These are phyloP conservation scores for Cyberlindnera sargentensis DNA, from an alignment of 805 yeast genomes.

Conservation along the genomic window DNA sequence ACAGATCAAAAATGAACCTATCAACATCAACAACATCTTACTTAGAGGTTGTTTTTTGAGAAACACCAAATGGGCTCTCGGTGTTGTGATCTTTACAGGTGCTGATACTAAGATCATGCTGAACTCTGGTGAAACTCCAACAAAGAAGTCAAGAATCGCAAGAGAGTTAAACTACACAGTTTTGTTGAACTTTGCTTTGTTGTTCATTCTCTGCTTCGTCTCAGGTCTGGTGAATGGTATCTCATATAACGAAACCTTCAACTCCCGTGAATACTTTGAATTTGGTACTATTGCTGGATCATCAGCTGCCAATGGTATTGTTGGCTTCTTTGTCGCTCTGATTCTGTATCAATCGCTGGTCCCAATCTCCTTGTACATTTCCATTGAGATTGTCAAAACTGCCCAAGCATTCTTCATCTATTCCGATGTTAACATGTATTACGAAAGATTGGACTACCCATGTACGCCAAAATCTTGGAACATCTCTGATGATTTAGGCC, in stretches of 20 bases:
- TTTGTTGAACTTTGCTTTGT: slow-evolving; percentile 52
- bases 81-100: slow-evolving; percentile 72
- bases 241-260: slow-evolving; percentile 38
- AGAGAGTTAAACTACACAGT: slow-evolving; percentile 68
- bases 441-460: slow-evolving; percentile 63
- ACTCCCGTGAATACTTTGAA: slow-evolving; percentile 60
- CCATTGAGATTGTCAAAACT: slow-evolving; percentile 76
- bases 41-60: slow-evolving; percentile 73
- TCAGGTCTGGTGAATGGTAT: slow-evolving; percentile 69
- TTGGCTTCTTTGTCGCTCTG: slow-evolving; percentile 68
- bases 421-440: slow-evolving; percentile 68
- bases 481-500: slow-evolving; percentile 81
- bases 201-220: slow-evolving; percentile 61
- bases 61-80: slow-evolving; percentile 80
- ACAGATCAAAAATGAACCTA: slow-evolving; percentile 48
- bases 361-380: slow-evolving; percentile 76
- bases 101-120: slow-evolving; percentile 75
- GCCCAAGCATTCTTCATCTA: slow-evolving; percentile 77
- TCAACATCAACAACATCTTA: slow-evolving; percentile 60
- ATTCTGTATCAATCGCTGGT: slow-evolving; percentile 74
- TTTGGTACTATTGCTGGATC: slow-evolving; percentile 62
- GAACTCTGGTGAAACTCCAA: slow-evolving; percentile 73
- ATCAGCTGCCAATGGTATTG: slow-evolving; percentile 61
- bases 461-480: slow-evolving; percentile 84
- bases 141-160: slow-evolving; percentile 68